phyloP scores from a whole-genome alignment of 2,329 filamentous ascomycete genomes.

The Sarocladiaceae sp. region DNA sequence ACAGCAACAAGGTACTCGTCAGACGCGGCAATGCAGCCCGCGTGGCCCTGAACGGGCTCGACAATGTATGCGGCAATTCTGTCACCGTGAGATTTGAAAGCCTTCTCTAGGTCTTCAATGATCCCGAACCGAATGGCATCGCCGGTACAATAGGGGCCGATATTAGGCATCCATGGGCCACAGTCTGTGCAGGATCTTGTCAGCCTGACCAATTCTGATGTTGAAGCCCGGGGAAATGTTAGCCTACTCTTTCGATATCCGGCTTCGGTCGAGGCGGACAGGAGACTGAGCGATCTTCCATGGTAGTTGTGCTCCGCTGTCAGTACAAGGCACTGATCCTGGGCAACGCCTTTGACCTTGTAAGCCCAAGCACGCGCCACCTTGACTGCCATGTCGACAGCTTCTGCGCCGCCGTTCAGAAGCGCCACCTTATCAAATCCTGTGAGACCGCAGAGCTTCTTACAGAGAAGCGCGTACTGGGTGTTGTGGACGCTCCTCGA shows the following conservation, averaged over 20 bases:
- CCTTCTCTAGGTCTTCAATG: slow-evolving; percentile 66
- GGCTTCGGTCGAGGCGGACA: not conserved
- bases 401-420: no score
- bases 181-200: no score
- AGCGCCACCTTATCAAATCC: not conserved
- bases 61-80: slow-evolving; percentile 84
- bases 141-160: slow-evolving; percentile 64
- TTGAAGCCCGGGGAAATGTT: slow-evolving; percentile 40
- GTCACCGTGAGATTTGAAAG: slow-evolving; percentile 67
- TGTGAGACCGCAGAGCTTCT: not conserved
- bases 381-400: no score
- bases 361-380: no score
- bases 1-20: slow-evolving; percentile 74
- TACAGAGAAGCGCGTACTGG: not conserved
- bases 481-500: not conserved
- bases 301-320: slow-evolving; percentile 85
- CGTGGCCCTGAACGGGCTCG: slow-evolving; percentile 93
- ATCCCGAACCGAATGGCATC: slow-evolving; percentile 76
- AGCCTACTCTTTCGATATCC: not conserved
- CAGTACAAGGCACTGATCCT: slow-evolving; percentile 74
- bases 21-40: slow-evolving; percentile 82
- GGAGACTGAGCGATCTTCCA: slow-evolving; percentile 66
- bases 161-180: slow-evolving; percentile 81
- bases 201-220: no score
- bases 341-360: slow-evolving; percentile 80